Base-by-base conservation (phyloP, 768 basidiomycete genomes). In the Leucosporidium yakuticum region DNA sequence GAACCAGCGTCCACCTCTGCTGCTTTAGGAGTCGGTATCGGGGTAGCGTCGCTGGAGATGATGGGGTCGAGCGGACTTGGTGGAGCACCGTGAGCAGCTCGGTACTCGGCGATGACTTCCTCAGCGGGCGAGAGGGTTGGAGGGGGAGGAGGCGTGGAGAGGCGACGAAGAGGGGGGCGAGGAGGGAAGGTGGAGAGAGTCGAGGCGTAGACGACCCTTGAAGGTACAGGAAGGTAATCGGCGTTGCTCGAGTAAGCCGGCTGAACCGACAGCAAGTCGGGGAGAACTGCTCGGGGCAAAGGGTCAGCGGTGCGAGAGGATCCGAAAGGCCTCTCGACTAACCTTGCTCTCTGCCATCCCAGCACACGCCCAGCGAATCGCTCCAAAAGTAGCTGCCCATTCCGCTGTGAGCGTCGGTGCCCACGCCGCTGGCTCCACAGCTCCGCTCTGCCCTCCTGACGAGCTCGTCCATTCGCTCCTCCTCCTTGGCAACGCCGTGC, bases 341-440 rank as follows among this genome's bases (percentile, higher is more conserved):
- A 63, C 67, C 67, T 19, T 31, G 25, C 51, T 68, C 67, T 23
- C 62, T 19, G 9, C 67, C 67, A 39, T 68, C 67, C 67, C 67
- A 68, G 29, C 67, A 68, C 0, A 68, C 29, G 2, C 67, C 67
- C 9, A 68, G 58, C 39, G 50, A 19, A 11, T 59, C 58, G n/a
- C 34, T 51, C 56, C 63, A 63, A 23, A 59, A 63, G n/a, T 60
- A 68, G 1, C 39, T 32, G 2, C 67, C 62, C 15, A 55, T 19
- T 25, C 61, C 32, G 20, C 55, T 57, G 32, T 32, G 31, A 14
- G 15, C 48, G 21, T 62, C 60, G 8, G 58, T 44, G 11, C 23
- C 57, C 4, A 44, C 14, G 39, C 39, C 39, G 39, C 39, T 44
- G 11, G 39, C 39, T 44, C 39, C 39, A 44, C 39, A 44, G 14